Evolutionary conservation across 2,329 filamentous ascomycete genomes (phyloP).

Genomic region (Colletotrichum cordylinicola): DNA sequence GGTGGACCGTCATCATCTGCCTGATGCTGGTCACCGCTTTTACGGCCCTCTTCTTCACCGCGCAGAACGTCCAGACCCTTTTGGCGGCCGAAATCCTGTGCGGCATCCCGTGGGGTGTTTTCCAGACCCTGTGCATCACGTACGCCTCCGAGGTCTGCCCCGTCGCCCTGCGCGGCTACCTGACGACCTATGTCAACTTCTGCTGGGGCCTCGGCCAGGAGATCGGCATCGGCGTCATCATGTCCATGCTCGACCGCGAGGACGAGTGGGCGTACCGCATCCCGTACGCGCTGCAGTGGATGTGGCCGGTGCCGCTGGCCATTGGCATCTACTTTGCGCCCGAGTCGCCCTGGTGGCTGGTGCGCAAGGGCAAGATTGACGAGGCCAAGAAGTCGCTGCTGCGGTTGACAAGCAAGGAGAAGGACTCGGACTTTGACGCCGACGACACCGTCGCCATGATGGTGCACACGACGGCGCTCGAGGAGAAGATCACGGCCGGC

Average conservation of each 20-base stretch:
- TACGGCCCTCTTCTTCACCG: constrained; percentile 70
- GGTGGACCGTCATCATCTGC: constrained; percentile 66
- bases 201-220: constrained; percentile 74
- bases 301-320: constrained; percentile 74
- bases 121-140: constrained; percentile 64
- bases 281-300: constrained; percentile 78
- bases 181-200: constrained; percentile 79
- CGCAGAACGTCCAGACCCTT: constrained; percentile 62
- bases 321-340: constrained; percentile 72
- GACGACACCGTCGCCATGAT: constrained; percentile 92
- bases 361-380: constrained; percentile 67
- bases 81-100: constrained; percentile 68
- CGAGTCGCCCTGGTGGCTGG: constrained; percentile 79
- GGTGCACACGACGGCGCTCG: constrained; percentile 84
- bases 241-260: constrained; percentile 66
- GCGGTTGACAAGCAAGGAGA: constrained; percentile 66
- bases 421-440: constrained; percentile 76
- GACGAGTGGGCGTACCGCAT: constrained; percentile 75
- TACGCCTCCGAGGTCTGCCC: constrained; percentile 78
- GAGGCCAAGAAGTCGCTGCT: constrained; percentile 72
- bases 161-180: constrained; percentile 71
- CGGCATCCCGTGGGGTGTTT: constrained; percentile 67
- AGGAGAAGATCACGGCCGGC: constrained; percentile 76
- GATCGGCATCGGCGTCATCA: constrained; percentile 76
- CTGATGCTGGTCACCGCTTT: constrained; percentile 61